Evolutionary conservation across 129 eudicot species (phyloP), one percentile per base, ranked within the genome.

Genomic region (Pulicaria dysenterica): DNA sequence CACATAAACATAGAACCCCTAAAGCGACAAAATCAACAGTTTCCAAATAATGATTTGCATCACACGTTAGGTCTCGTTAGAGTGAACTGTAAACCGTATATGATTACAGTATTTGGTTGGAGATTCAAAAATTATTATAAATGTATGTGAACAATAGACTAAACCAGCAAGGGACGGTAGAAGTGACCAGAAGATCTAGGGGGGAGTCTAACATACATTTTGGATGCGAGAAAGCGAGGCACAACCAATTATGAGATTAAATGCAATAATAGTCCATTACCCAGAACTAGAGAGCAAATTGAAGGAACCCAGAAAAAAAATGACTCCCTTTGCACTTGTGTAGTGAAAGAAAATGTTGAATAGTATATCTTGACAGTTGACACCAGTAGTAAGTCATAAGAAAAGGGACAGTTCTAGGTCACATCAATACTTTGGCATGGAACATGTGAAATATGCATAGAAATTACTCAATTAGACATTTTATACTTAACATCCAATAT

Each of bases 381-480:
- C 37, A 5, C 42, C 40, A 43, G 70, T 65, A 9, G 16, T 43
- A 65, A 45, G 19, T 65, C 55, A 24, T 8, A 17, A 8, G 50
- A 24, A 40, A 65, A 44, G 70, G 31, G 31, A 24, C 31, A 24
- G 31, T 24, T 24, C 31, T 5, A 7, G 39, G 24, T 64, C 17
- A 24, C 54, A 69, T 67, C 46, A 67, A 9, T 37, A 59, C 19
- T 7, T 50, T 37, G 10, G 10, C 48, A 59, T 15, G 69, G 45
- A 50, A 72, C 12, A 19, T 10, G 4, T 16, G 54, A 59, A 10
- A 34, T 45, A 58, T 31, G 68, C 58, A 17, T 58, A 43, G 13
- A 59, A 8, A 72, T 9, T 60, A 47, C 31, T 24, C 31, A 24
- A 24, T 24, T 24, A 14, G 46, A 55, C 64, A 54, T 36, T 4